These are phyloP conservation scores for Colletotrichum gloeosporioides DNA, from an alignment of 2,329 filamentous ascomycete species.

Conservation along the genomic window DNA sequence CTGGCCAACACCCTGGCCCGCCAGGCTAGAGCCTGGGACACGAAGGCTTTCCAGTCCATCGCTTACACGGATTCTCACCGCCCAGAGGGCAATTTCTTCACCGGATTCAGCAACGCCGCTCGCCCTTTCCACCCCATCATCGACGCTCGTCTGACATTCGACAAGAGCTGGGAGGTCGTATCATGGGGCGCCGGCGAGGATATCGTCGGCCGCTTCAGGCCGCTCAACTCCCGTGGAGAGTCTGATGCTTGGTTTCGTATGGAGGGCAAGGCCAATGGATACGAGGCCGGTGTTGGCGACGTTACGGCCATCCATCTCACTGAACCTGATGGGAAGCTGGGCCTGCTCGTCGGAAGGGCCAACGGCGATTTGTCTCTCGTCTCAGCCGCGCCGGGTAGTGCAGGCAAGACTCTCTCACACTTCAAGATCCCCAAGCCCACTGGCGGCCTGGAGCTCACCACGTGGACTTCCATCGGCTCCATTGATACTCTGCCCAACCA, in stretches of 20 bases:
- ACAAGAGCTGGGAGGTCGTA: slow-evolving; percentile 48
- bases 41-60: slow-evolving; percentile 40
- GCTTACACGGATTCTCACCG: slow-evolving; percentile 31
- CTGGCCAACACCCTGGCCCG: slow-evolving; percentile 54
- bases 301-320: slow-evolving; percentile 53
- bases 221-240: slow-evolving; percentile 25
- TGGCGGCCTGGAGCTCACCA: slow-evolving; percentile 32
- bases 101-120: neutral
- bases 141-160: slow-evolving; percentile 45
- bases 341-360: slow-evolving; percentile 52
- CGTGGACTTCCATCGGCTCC: slow-evolving; percentile 25
- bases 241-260: slow-evolving; percentile 27
- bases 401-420: slow-evolving; percentile 28
- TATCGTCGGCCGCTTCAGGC: slow-evolving; percentile 47
- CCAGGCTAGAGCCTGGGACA: slow-evolving; percentile 60
- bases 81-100: slow-evolving; percentile 19
- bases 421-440: slow-evolving; percentile 30
- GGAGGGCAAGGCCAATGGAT: slow-evolving; percentile 43
- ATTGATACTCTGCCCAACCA: slow-evolving; percentile 15
- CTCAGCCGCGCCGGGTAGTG: slow-evolving; percentile 39
- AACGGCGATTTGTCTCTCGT: slow-evolving; percentile 54
- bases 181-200: slow-evolving; percentile 59
- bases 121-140: slow-evolving; percentile 50
- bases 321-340: slow-evolving; percentile 33
- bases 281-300: slow-evolving; percentile 52